Conservation (phyloP, 371 early-diverging fungal genomes). For the Rhizopus arrhizus region DNA sequence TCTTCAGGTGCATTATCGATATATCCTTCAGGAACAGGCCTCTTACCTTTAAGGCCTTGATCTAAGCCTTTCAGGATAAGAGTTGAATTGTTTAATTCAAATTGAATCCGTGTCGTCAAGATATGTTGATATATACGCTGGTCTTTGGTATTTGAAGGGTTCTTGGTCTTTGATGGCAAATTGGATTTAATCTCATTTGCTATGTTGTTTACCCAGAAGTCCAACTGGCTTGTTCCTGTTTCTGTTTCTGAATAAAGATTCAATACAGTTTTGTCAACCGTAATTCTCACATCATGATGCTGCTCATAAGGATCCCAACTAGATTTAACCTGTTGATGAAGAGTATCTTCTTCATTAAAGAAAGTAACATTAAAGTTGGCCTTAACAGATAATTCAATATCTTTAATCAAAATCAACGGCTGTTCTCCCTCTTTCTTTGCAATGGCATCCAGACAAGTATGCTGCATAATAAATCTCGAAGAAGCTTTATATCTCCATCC, state of each 20-base stretch:
- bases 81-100: conserved; percentile 4
- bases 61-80: conserved; percentile 35
- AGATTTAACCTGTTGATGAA: background rate
- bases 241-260: conserved; percentile 21
- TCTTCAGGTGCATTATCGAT: conserved; percentile 46
- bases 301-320: conserved; percentile 27
- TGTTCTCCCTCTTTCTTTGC: background rate
- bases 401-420: conserved; percentile 14
- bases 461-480: conserved; percentile 8
- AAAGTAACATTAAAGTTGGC: conserved; percentile 12
- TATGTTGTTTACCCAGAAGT: conserved; percentile 31
- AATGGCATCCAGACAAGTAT: conserved; percentile 8
- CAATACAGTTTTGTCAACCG: conserved; percentile 20
- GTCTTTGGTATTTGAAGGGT: background rate
- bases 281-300: conserved; percentile 23
- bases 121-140: background rate
- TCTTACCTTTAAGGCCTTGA: conserved; percentile 31
- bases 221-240: conserved; percentile 11
- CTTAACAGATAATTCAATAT: conserved; percentile 13
- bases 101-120: background rate
- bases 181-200: background rate
- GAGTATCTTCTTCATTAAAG: background rate
- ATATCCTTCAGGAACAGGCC: conserved; percentile 30
- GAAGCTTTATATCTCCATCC: conserved; percentile 24
- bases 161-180: background rate